phyloP scores from a whole-genome alignment of 2,329 filamentous ascomycete genomes.

The Epichloe sibirici region DNA sequence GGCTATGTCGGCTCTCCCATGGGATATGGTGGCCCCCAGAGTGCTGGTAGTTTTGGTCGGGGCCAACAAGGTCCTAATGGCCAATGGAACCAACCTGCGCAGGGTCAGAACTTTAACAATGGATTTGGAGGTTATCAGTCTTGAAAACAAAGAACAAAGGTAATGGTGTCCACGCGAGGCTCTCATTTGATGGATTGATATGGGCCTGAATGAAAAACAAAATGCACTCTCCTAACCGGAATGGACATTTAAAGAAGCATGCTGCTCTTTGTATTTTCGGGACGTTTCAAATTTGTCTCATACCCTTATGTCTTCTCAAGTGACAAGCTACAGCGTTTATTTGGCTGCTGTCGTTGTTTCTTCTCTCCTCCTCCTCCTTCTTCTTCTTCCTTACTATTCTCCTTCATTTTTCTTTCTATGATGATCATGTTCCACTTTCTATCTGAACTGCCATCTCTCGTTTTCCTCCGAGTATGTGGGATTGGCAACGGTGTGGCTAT shows the following conservation, averaged over 20 bases:
- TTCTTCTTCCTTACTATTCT: constrained; percentile 1
- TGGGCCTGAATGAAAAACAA: constrained; percentile 2
- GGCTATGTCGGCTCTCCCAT: constrained; percentile 56
- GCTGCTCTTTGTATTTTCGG: constrained; percentile 8
- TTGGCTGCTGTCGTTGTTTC: constrained; percentile 8
- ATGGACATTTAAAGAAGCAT: constrained; percentile 9
- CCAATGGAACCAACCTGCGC: constrained; percentile 41
- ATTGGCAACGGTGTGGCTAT: neutral
- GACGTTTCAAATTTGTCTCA: constrained; percentile 11
- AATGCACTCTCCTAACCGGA: constrained; percentile 4
- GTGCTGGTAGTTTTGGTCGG: constrained; percentile 75
- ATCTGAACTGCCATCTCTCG: constrained; percentile 1
- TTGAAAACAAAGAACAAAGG: constrained; percentile 20
- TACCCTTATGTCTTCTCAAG: constrained; percentile 10
- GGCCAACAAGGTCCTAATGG: constrained; percentile 49
- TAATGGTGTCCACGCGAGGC: constrained; percentile 3
- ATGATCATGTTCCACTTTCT: constrained; percentile 3
- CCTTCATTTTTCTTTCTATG: neutral
- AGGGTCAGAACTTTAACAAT: constrained; percentile 45
- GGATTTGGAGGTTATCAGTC: constrained; percentile 54
- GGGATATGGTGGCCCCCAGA: constrained; percentile 59
- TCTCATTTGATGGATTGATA: constrained; percentile 3
- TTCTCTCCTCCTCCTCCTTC: constrained; percentile 1
- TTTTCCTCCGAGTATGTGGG: constrained; percentile 3
- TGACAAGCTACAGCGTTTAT: constrained; percentile 9